Conservation (phyloP, 768 basidiomycete genomes). For the Auriscalpium vulgare region DNA sequence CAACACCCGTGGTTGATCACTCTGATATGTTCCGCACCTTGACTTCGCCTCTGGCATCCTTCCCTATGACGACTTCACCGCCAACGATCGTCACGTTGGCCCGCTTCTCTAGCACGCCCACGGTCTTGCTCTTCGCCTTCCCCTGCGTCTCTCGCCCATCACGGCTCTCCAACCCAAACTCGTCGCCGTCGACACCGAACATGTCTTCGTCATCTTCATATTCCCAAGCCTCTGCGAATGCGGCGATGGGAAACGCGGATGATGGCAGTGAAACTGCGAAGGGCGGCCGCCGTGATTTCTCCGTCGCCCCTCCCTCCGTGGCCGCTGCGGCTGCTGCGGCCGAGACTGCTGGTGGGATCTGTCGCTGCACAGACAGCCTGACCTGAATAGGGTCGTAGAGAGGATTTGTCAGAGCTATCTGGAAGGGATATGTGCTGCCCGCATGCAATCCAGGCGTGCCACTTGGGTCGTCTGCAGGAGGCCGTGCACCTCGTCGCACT, state of each 20-base stretch:
- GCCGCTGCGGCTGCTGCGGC: slow-evolving; percentile 31
- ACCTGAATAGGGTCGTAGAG: slow-evolving; percentile 94
- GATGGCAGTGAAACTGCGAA: slow-evolving; percentile 79
- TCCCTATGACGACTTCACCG: slow-evolving; percentile 81
- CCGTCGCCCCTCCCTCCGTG: slow-evolving; percentile 32
- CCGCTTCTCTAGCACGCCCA: slow-evolving; percentile 81
- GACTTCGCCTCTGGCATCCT: slow-evolving; percentile 67
- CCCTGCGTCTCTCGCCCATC: slow-evolving; percentile 37
- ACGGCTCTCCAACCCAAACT: slow-evolving; percentile 24
- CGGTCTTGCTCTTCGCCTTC: slow-evolving; percentile 42
- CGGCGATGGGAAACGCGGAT: slow-evolving; percentile 70
- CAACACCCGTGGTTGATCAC: background rate
- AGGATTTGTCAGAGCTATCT: slow-evolving; percentile 89
- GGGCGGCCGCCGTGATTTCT: slow-evolving; percentile 59
- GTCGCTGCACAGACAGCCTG: slow-evolving; percentile 71
- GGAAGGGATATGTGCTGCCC: slow-evolving; percentile 80
- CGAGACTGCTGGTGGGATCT: slow-evolving; percentile 24
- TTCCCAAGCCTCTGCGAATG: slow-evolving; percentile 97
- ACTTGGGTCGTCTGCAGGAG: slow-evolving; percentile 31
- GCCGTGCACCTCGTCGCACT: slow-evolving; percentile 29
- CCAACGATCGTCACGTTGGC: slow-evolving; percentile 86
- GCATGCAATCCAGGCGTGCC: slow-evolving; percentile 44
- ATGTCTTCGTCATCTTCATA: slow-evolving; percentile 90
- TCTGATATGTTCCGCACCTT: slow-evolving; percentile 47
- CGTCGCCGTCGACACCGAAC: slow-evolving; percentile 49